These are phyloP conservation scores for Cucumis sativus DNA, from an alignment of 306 rosid genomes.

Conservation along the genomic window Cucumber_9930_V3 NC_026659.2:585501-586000, in stretches of 20 bases:
- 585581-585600: slow-evolving; percentile 42
- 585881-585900: slow-evolving; percentile 24
- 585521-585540: slow-evolving; percentile 47
- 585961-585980: not conserved
- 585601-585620: slow-evolving; percentile 36
- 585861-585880: slow-evolving; percentile 39
- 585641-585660: slow-evolving; percentile 75
- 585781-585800: slow-evolving; percentile 92
- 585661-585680: slow-evolving; percentile 78
- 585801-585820: slow-evolving; percentile 62
- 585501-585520: slow-evolving; percentile 56
- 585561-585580: slow-evolving; percentile 41
- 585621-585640: slow-evolving; percentile 63
- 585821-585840: slow-evolving; percentile 60
- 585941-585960: not conserved
- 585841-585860: slow-evolving; percentile 51
- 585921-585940: not conserved
- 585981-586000: not conserved
- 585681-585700: not conserved
- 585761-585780: slow-evolving; percentile 92
- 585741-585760: not conserved
- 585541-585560: slow-evolving; percentile 32
- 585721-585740: not conserved
- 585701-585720: not conserved
- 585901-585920: not conserved